Base-by-base conservation (phyloP, 192 early-diverging fungal species). In the Chytriomyces hyalinus region DNA sequence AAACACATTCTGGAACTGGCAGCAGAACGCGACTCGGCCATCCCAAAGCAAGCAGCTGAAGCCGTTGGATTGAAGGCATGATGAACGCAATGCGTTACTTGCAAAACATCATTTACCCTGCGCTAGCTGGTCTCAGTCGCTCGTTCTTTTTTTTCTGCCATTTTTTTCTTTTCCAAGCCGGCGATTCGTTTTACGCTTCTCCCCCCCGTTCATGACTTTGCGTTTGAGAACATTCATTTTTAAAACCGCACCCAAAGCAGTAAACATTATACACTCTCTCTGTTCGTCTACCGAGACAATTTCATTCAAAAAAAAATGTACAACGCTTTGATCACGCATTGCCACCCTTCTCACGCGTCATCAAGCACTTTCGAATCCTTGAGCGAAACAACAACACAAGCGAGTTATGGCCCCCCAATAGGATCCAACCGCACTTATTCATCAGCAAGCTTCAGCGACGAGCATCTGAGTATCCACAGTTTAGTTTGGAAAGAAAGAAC, bases 341-440 rank as follows among this genome's bases (percentile, higher is more conserved):
- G 72, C 69, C 82, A 28, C 79, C 6, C 61, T 84, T 3, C 76
- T 84, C 7, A 78, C 82, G 6, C 74, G 63, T 6, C 82, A 84
- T 69, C 79, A 84, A 59, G 82, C 65, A 20, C 75, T 84, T n/a
- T 76, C 82, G 28, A 69, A 80, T 8, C 47, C 72, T 6, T 45
- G 66, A 9, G 77, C 65, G 28, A 51, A 53, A 26, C 57, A 28
- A 20, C 65, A 66, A 28, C 15, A 48, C n/a, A 69, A 51, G 10
- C 45, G 11, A 28, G 63, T 15, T n/a, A 10, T 13, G 53, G 3
- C 0, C 0, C 24, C 24, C 1, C 53, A 20, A 36, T 36, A 1
- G 36, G 36, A 36, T 65, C 6, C 20, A 43, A 2, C 13, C 64
- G 24, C 13, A 20, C 36, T 13, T 4, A 2, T 13, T 22, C 64